Evolutionary conservation across 441 rosid species (phyloP), one percentile per base, ranked within the genome.

Genomic region (Sinapis alba): DNA sequence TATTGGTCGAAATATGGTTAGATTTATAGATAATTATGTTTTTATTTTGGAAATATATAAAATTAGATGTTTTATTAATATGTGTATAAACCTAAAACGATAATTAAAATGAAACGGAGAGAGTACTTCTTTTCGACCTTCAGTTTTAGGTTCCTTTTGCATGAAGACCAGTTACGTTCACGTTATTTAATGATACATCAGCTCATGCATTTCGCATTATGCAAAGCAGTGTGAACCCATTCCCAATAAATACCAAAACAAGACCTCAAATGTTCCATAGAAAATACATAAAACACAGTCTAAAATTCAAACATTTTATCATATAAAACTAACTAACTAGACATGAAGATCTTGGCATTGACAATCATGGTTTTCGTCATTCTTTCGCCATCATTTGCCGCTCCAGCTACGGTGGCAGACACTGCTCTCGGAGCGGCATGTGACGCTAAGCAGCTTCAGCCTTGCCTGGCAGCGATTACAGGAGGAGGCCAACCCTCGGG

Each of bases 391-490:
- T 24, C 70, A 23, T 66, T 62, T 21, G 51, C 60, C 3, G 60
- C 74, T 76, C 59, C 68, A 9, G 54, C 45, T 9, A 41, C 62
- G 54, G 59, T 73, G 18, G 50, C 53, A 20, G 60, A 60, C 58
- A 26, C 73, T 0, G 61, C 38, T 16, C 69, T 75, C 2, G 74
- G 69, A 54, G 79, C 7, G 16, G 24, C 34, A 28, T 76, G 79
- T 62, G 79, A 76, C 36, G 28, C 75, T 7, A 69, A 4, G 70
- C 75, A 69, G 65, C 79, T 76, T 76, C 75, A 76, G 60, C 79
- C 79, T 54, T 76, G 75, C 57, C 65, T 76, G 2, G 12, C 71
- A 9, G 75, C 75, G 10, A 69, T 76, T n/a, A 69, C 71, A 2
- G 68, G 34, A 76, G 79, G 79, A 28, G 75, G 71, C 23, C 60